Evolutionary conservation across 352 stramenopile species (phyloP), one percentile per base, ranked within the genome.

Genomic region (Globisporangium mamillatum): DNA sequence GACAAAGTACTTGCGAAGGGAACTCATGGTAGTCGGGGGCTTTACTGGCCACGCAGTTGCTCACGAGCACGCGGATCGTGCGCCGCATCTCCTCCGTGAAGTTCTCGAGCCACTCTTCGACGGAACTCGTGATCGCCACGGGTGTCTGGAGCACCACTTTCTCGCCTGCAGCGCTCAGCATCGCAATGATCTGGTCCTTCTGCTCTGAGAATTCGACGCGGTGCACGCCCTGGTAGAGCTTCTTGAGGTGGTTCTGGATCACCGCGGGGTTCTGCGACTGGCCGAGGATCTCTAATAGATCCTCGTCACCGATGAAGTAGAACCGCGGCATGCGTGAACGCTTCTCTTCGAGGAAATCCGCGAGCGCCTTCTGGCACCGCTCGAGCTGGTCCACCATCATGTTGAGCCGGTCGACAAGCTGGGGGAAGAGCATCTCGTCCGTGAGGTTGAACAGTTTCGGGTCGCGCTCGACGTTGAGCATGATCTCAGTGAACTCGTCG

Each of bases 221-320:
- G 63, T 97, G 84, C 24, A 99, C 91, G 18, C 95, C 96, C 72
- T 99, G 94, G 67, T 98, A 99, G 5, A 98, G 85, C 67, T 98
- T 99, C 75, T 98, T 98, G 2, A 99, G 72, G 71, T 99, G 96
- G 56, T 79, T 93, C 71, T 99, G 96, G 60, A 99, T 98, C 64
- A 98, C 92, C 0, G 78, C 75, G 0, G 94, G 92, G 69, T 98
- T 98, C 66, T 97, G 86, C 25, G 89, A 86, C 66, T 98, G 94
- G 0, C 95, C 95, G 24, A 99, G 80, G 63, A 99, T 98, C 67
- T 99, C 96, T 6, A 99, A 79, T 59, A 99, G 60, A 64, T 99
- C 96, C 70, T 99, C 96, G 53, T 99, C 93, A 16, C 95, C 95
- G 61, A 99, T 97, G 64, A 99, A 99, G 73, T 99, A 99, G 69